Percentiles rank a stretch among this genome's conserved stretches.
Evolutionary conservation across 345 rosid genomes (phyloP).

Genomic region (Luvunga scandens): DNA sequence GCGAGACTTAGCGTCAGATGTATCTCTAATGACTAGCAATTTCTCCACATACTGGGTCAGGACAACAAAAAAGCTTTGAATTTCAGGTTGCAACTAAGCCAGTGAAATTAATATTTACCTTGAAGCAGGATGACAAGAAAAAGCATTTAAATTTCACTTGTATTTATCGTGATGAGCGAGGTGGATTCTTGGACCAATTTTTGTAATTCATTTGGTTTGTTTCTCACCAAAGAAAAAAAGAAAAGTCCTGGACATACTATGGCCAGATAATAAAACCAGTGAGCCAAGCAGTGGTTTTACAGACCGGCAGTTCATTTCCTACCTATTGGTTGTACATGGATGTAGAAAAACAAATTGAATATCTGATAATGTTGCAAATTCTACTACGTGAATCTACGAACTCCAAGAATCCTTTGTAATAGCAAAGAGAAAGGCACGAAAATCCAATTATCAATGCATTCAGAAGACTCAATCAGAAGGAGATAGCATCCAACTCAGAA

Average conservation of each 20-base stretch:
- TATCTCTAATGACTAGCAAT: constrained; percentile 45
- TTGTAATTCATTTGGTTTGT: background rate
- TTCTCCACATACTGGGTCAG: constrained; percentile 67
- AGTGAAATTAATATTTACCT: background rate
- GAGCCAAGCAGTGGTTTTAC: background rate
- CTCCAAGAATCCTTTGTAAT: background rate
- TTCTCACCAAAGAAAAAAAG: background rate
- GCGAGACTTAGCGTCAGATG: constrained; percentile 23
- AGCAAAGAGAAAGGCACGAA: background rate
- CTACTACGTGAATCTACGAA: background rate
- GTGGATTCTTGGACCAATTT: background rate
- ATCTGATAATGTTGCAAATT: background rate
- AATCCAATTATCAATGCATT: background rate
- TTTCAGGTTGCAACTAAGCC: background rate
- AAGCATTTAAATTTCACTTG: too few relatives aligned
- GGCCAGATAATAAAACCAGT: background rate
- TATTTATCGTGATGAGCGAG: too few relatives aligned
- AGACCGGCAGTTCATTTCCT: background rate
- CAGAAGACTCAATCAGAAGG: background rate
- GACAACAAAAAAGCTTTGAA: constrained; percentile 9
- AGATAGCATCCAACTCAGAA: too few relatives aligned
- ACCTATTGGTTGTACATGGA: background rate
- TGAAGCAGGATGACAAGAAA: background rate
- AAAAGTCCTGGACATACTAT: background rate
- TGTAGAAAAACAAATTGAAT: background rate